phyloP scores from a whole-genome alignment of 805 yeast genomes.

The Wickerhamomyces queroliae region DNA sequence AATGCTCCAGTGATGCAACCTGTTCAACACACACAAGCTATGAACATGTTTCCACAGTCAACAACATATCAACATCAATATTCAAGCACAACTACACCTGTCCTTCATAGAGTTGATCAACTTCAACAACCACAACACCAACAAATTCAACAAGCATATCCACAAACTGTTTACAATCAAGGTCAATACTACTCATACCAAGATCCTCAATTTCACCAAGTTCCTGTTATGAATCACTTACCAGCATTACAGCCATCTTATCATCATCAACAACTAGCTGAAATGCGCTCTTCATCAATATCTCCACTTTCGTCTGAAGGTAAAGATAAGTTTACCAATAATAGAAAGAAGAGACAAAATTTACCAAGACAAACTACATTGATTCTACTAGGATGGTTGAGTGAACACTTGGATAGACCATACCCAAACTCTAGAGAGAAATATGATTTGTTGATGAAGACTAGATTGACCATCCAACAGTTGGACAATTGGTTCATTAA shows the following conservation, averaged over 20 bases:
- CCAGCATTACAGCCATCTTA: conserved; percentile 1
- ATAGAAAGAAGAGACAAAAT: conserved; percentile 53
- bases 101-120: no score
- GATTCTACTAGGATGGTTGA: conserved; percentile 65
- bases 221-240: conserved; percentile 2
- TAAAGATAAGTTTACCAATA: conserved; percentile 4
- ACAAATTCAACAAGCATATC: no score
- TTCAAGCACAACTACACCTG: no score
- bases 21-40: no score
- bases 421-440: conserved; percentile 81
- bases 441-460: conserved; percentile 56
- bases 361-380: conserved; percentile 75
- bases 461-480: conserved; percentile 78
- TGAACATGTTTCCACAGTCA: no score
- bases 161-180: no score
- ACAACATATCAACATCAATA: no score
- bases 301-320: conserved; percentile 7
- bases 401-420: conserved; percentile 70
- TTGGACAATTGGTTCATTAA: conserved; percentile 85
- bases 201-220: neutral
- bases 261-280: neutral
- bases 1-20: no score
- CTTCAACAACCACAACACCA: no score
- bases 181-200: no score
- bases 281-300: neutral